A percentile compares a stretch with the other conserved stretches of the same genome.
Evolutionary conservation across 2,329 filamentous ascomycete genomes (phyloP).

Genomic region (Stachybotrys echinatus): DNA sequence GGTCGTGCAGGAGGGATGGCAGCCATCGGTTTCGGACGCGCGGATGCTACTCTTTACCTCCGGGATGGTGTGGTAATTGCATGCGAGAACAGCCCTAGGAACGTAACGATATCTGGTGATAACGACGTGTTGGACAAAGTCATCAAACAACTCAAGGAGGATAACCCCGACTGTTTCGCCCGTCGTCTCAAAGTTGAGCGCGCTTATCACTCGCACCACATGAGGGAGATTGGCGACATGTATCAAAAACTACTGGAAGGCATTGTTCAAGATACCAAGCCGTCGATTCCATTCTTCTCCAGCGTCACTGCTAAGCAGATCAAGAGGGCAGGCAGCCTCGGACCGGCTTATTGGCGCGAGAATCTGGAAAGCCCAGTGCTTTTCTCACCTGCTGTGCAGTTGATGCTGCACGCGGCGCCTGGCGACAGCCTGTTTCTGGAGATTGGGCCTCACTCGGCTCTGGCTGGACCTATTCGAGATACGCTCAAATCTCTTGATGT

Average conservation of each 20-base stretch:
- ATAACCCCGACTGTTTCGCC: conserved; percentile 11
- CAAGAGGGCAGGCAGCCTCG: conserved; percentile 1
- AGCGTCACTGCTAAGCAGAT: not conserved
- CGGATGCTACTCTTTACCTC: not conserved
- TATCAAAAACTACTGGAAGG: conserved; percentile 5
- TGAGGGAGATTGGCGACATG: conserved; percentile 11
- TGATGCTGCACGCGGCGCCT: conserved; percentile 1
- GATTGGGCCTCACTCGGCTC: conserved; percentile 15
- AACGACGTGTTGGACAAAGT: not conserved
- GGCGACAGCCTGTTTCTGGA: conserved; percentile 7
- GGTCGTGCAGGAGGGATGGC: conserved; percentile 2
- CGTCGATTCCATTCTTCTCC: conserved; percentile 1
- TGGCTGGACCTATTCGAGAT: conserved; percentile 14
- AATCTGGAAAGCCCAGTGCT: conserved; percentile 2
- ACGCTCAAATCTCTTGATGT: conserved; percentile 9
- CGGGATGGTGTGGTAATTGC: not conserved
- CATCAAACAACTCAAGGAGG: conserved; percentile 4
- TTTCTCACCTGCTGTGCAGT: not conserved
- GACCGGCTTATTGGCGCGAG: conserved; percentile 3
- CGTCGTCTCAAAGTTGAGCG: conserved; percentile 14
- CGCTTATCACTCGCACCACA: conserved; percentile 25
- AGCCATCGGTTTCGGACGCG: conserved; percentile 3
- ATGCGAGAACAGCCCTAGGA: conserved; percentile 4
- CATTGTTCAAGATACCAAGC: not conserved
- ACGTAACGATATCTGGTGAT: conserved; percentile 5